Conservation (phyloP, 1,139 yeast species). For the Yamadazyma mexicana region DNA sequence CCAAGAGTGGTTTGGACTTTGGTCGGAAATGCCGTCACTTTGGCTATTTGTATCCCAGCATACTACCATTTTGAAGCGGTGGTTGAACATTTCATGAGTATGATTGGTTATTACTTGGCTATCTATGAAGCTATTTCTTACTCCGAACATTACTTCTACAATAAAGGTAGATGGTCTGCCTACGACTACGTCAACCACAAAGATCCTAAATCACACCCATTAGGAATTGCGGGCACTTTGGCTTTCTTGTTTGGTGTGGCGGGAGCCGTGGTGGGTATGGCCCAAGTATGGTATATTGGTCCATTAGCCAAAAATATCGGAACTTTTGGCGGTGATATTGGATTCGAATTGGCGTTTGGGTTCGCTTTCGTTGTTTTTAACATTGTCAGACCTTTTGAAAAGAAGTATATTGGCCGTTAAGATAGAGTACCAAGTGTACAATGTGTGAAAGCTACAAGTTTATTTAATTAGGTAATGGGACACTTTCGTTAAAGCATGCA, state of each 20-base stretch:
- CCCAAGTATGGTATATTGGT: constrained; percentile 81
- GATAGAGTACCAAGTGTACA: too few species aligned
- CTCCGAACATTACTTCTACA: constrained; percentile 79
- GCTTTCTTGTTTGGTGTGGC: constrained; percentile 83
- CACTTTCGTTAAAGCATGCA: too few species aligned
- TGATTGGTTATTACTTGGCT: constrained; percentile 88
- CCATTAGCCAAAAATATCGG: constrained; percentile 66
- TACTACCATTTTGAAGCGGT: constrained; percentile 70
- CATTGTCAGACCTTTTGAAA: constrained; percentile 65
- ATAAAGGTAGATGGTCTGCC: constrained; percentile 54
- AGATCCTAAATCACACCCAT: constrained; percentile 58
- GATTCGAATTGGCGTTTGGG: constrained; percentile 73
- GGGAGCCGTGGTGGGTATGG: constrained; percentile 86
- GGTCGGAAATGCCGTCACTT: constrained; percentile 69
- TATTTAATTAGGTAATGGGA: too few species aligned
- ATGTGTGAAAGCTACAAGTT: too few species aligned
- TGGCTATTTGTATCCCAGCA: constrained; percentile 88
- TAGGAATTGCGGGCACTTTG: constrained; percentile 73
- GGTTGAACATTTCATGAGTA: constrained; percentile 84
- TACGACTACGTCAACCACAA: constrained; percentile 67
- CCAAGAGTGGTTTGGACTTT: constrained; percentile 86
- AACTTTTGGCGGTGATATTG: constrained; percentile 77
- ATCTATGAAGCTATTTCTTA: constrained; percentile 72
- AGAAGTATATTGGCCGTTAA: constrained; percentile 58
- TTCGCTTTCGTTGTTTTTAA: constrained; percentile 71